These are phyloP conservation scores for Ganoderma multipileum DNA, from an alignment of 1,284 basidiomycete species.

Conservation along the genomic window DNA sequence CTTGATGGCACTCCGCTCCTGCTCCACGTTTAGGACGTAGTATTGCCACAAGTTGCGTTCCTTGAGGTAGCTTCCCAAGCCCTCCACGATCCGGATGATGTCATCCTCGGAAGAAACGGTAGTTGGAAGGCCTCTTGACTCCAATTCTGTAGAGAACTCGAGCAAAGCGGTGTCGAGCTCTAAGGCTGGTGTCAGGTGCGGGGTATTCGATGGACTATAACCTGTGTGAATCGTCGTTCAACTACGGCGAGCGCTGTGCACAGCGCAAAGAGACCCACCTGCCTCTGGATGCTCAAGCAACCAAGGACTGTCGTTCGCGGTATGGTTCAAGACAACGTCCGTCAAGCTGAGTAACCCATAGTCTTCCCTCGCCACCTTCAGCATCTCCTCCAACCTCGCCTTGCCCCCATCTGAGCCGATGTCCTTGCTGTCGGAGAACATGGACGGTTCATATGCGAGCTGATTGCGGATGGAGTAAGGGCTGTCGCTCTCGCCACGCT, in stretches of 20 bases:
- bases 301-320: conserved; percentile 92
- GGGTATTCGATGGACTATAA: conserved; percentile 88
- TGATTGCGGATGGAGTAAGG: conserved; percentile 94
- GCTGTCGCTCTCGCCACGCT: conserved; percentile 85
- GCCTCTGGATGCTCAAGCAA: conserved; percentile 93
- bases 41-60: conserved; percentile 87
- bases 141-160: conserved; percentile 76
- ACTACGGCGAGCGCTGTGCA: conserved; percentile 12
- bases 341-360: conserved; percentile 90
- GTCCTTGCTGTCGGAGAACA: conserved; percentile 61
- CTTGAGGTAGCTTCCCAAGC: conserved; percentile 69
- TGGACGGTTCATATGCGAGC: conserved; percentile 76
- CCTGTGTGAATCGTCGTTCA: conserved; percentile 51
- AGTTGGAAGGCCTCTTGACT: conserved; percentile 75
- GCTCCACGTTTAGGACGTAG: conserved; percentile 82
- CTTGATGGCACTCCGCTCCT: conserved; percentile 62
- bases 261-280: conserved; percentile 54
- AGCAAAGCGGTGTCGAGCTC: conserved; percentile 88
- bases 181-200: conserved; percentile 87
- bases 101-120: conserved; percentile 70
- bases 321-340: conserved; percentile 96
- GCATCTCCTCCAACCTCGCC: conserved; percentile 63
- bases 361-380: conserved; percentile 78
- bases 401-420: conserved; percentile 58
- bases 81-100: conserved; percentile 67